phyloP scores from a whole-genome alignment of 306 rosid species.

The Castanopsis chinensis region DNA sequence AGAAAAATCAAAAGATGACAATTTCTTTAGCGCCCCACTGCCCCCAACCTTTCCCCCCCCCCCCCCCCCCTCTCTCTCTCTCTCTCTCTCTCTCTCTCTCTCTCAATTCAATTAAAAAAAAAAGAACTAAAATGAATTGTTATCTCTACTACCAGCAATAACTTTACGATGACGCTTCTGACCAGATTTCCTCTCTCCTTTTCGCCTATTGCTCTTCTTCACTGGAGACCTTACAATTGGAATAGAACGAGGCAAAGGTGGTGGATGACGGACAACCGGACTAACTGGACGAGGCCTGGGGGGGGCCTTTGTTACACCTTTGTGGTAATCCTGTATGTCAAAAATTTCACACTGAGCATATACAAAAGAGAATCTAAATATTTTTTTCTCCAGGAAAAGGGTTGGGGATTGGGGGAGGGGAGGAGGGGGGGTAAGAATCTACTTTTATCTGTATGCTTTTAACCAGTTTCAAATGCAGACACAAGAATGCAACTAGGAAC shows the following conservation, averaged over 20 bases:
- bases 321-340: slow-evolving; percentile 68
- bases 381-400: no score
- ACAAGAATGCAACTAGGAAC: neutral
- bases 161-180: slow-evolving; percentile 69
- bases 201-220: slow-evolving; percentile 56
- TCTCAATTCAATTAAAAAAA: neutral
- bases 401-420: no score
- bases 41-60: no score
- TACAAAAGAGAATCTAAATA: neutral
- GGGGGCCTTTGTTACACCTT: slow-evolving; percentile 74
- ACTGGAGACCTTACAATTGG: slow-evolving; percentile 31
- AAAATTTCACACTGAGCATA: slow-evolving; percentile 15
- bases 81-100: no score
- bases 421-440: neutral
- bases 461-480: neutral
- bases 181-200: slow-evolving; percentile 51
- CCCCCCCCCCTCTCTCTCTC: no score
- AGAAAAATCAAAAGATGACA: slow-evolving; percentile 35
- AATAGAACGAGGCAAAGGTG: slow-evolving; percentile 13
- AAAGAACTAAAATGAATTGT: slow-evolving; percentile 32
- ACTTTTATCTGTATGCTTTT: neutral
- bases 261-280: slow-evolving; percentile 32
- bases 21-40: slow-evolving; percentile 12
- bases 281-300: slow-evolving; percentile 73
- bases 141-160: slow-evolving; percentile 43